Evolutionary conservation across 345 rosid species (phyloP), one percentile per base, ranked within the genome.

Genomic region (Citrus mangshanensis): DNA sequence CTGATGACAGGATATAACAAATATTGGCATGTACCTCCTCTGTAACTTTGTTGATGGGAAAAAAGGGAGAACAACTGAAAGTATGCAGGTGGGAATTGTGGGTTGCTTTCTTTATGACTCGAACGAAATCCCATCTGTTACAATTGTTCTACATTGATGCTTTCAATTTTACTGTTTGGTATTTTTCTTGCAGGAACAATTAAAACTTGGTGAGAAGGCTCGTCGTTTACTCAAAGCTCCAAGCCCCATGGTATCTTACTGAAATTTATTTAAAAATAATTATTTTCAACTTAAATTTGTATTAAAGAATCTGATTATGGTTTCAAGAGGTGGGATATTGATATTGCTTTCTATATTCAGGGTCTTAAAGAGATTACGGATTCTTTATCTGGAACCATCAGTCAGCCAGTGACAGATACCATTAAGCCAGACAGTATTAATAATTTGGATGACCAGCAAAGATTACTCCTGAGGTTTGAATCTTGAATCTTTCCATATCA

Each of bases 171-270:
- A 73, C 49, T 38, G 37, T 9, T 77, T 18, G 59, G 19, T 28
- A 4, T 74, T 80, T 79, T 69, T 84, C 70, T 85, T 85, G 74
- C 88, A 95, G 98, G 95, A 91, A 73, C 86, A 89, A 81, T 86
- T 91, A 81, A 91, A 86, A 76, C 84, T 84, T 46, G 85, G 93
- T 58, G 91, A 89, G 61, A 86, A 83, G 49, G 76, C 91, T 74
- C 89, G 88, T 75, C 78, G 61, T 80, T 78, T 87, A 62, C 80
- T 90, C 46, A 82, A 87, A 74, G 56, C 80, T 79, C 84, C 91
- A 75, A 79, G 86, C 79, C 22, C 70, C 49, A 83, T 73, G 94
- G 97, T 93, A 82, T 81, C 55, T 77, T 66, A 62, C 67, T 40
- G 22, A 27, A 10, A 19, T 46, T 49, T 35, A 73, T 37, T 56